These are phyloP conservation scores for Basidiobolus heterosporus DNA, from an alignment of 371 early-diverging fungal genomes.

Conservation along the genomic window DNA sequence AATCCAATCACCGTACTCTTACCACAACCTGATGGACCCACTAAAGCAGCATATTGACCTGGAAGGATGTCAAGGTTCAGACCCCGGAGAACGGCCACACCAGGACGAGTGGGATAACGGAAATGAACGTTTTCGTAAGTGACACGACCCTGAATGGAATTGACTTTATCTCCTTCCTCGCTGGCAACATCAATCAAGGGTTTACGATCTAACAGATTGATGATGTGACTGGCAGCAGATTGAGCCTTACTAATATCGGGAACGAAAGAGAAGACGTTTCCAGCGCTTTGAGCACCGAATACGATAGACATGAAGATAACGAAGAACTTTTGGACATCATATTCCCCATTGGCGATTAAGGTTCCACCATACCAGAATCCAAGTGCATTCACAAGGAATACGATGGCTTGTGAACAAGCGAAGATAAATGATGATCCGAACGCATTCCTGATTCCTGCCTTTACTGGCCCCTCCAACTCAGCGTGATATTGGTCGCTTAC, in stretches of 20 bases:
- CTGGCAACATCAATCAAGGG: constrained; percentile 4
- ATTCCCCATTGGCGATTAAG: constrained; percentile 1
- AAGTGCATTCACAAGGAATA: constrained; percentile 37
- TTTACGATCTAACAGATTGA: constrained; percentile 3
- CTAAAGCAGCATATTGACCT: constrained; percentile 72
- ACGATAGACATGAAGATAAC: constrained; percentile 6
- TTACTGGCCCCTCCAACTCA: constrained; percentile 40
- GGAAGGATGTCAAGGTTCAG: constrained; percentile 50
- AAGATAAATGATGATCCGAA: constrained; percentile 32
- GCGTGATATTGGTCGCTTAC: constrained; percentile 32
- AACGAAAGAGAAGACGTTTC: constrained; percentile 5
- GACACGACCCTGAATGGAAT: constrained; percentile 25
- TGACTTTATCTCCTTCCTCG: constrained; percentile 27
- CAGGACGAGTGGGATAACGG: constrained; percentile 67
- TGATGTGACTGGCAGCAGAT: constrained; percentile 1
- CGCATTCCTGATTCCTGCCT: constrained; percentile 32
- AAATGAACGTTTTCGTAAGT: constrained; percentile 43
- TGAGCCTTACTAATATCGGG: constrained; percentile 8
- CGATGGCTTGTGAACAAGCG: constrained; percentile 39
- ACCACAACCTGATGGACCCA: constrained; percentile 77
- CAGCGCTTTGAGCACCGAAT: constrained; percentile 3
- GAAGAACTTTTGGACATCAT: constrained; percentile 1
- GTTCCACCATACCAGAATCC: constrained; percentile 35
- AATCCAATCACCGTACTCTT: constrained; percentile 72
- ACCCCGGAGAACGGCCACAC: constrained; percentile 52